Evolutionary conservation across 1,284 basidiomycete genomes (phyloP), one percentile per base, ranked within the genome.

Genomic region (Flammula alnicola): DNA sequence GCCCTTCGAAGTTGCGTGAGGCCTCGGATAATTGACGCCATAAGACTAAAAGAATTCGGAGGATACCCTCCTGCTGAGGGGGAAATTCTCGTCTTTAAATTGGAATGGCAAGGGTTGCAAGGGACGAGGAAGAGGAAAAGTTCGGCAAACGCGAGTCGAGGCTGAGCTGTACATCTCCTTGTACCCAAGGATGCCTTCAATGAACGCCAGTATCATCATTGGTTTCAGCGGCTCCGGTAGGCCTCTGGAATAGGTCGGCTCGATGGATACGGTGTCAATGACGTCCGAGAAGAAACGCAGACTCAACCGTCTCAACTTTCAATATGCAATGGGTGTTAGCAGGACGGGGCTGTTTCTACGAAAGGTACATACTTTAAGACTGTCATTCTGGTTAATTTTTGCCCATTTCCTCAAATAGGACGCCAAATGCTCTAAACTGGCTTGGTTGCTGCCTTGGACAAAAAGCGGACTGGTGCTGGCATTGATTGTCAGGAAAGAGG

Each of bases 131-230:
- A n/a, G n/a, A n/a, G n/a, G n/a, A n/a, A n/a, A n/a, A n/a, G n/a
- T n/a, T n/a, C n/a, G n/a, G n/a, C n/a, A n/a, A n/a, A n/a, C n/a
- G n/a, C n/a, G n/a, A n/a, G n/a, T n/a, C n/a, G n/a, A n/a, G n/a
- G n/a, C n/a, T n/a, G n/a, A n/a, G n/a, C n/a, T 71, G 47, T 68
- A 62, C 4, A 64, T 58, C 52, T 69, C 57, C 44, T 63, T 61
- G 52, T 70, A 73, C 11, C 67, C 66, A 48, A 73, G 50, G 4
- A 69, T 61, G 4, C 69, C 69, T 57, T 74, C 71, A n/a, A 72
- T 60, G 43, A 72, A 72, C 2, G 68, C 63, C 11, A 72, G 55
- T 8, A 72, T 49, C 3, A 71, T 39, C 0, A 65, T 58, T 3
- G 70, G 68, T 52, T 72, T 73, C 12, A 67, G 47, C 6, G 54